A percentile compares a stretch with the other conserved stretches of the same genome.
Conservation (phyloP, 108 stramenopile genomes). For the Nannochloropsis granulata region DNA sequence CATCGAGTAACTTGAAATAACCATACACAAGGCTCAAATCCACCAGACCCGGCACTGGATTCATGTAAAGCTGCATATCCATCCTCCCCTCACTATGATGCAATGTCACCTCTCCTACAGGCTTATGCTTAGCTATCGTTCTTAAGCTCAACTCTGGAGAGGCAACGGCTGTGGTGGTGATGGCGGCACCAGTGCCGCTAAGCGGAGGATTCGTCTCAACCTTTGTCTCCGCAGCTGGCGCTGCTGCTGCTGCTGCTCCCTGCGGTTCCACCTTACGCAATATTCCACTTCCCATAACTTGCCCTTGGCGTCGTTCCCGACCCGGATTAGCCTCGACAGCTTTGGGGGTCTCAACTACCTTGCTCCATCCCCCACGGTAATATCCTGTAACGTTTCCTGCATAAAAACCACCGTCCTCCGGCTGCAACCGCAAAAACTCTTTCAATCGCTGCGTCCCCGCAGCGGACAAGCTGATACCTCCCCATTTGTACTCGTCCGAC, state of each 20-base stretch:
- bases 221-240: background rate
- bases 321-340: background rate
- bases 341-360: background rate
- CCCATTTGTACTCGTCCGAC: background rate
- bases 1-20: background rate
- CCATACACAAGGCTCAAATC: background rate
- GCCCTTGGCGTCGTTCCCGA: background rate
- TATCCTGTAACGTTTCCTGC: background rate
- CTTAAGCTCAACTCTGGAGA: no score
- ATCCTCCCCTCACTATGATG: background rate
- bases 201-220: background rate
- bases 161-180: background rate
- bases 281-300: background rate
- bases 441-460: background rate
- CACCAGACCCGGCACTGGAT: background rate
- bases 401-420: background rate
- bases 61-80: background rate
- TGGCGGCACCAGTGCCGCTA: background rate
- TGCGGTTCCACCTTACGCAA: background rate
- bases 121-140: no score
- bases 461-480: background rate
- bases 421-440: background rate
- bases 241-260: background rate
- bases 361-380: background rate
- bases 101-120: background rate